Conservation (phyloP, 306 rosid genomes). For the Dalbergia oliveri region DNA sequence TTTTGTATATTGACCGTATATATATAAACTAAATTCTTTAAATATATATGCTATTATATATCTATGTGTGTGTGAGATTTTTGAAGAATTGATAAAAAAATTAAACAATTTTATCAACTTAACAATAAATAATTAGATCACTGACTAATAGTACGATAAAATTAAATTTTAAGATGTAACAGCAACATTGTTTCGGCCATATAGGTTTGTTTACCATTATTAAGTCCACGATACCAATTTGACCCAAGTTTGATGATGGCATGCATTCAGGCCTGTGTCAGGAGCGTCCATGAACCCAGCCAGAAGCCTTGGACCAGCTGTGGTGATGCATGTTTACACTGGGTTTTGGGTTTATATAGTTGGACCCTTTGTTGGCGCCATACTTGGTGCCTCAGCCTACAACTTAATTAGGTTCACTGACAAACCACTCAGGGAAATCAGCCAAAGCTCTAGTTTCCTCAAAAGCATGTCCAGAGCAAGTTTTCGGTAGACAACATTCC, state of each 20-base stretch:
- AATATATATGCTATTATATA: too few relatives aligned
- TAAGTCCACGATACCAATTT: background rate
- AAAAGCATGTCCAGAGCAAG: slow-evolving; percentile 43
- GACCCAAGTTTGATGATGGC: background rate
- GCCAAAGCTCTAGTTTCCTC: slow-evolving; percentile 48
- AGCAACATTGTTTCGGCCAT: background rate
- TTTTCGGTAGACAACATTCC: background rate
- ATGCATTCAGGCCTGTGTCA: slow-evolving; percentile 62
- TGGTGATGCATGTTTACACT: slow-evolving; percentile 50
- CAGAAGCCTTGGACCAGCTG: slow-evolving; percentile 75
- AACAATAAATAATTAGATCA: too few relatives aligned
- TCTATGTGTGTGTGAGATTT: too few relatives aligned
- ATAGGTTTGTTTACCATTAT: background rate
- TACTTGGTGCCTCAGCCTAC: slow-evolving; percentile 61
- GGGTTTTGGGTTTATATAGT: slow-evolving; percentile 63
- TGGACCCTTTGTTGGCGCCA: slow-evolving; percentile 63
- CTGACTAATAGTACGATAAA: too few relatives aligned
- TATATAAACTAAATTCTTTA: too few relatives aligned
- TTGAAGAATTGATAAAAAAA: too few relatives aligned
- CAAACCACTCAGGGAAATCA: slow-evolving; percentile 60
- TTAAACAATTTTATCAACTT: too few relatives aligned
- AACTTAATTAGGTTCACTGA: slow-evolving; percentile 62
- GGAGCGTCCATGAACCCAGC: slow-evolving; percentile 90
- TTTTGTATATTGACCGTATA: too few relatives aligned
- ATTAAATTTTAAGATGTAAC: too few relatives aligned